Percentiles rank a stretch among this genome's conserved stretches.
These are phyloP conservation scores for Penicillium lagena DNA, from an alignment of 495 filamentous ascomycete species.

Conservation along the genomic window DNA sequence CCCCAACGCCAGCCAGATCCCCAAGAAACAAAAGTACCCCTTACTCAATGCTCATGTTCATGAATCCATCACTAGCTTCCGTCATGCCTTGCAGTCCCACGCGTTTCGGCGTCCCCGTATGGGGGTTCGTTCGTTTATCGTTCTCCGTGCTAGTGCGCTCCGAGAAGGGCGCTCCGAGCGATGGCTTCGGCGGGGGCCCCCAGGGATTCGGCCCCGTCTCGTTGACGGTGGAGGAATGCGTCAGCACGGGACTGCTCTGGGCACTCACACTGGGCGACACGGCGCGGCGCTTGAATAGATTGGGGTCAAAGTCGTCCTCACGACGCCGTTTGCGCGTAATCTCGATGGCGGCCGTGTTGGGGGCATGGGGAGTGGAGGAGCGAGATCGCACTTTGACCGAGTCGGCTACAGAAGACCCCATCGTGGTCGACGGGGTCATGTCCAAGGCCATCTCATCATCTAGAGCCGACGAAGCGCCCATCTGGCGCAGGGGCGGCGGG, in stretches of 20 bases:
- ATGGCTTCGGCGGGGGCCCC: constrained; percentile 63
- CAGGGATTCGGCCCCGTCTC: constrained; percentile 58
- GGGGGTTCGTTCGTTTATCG: constrained; percentile 26
- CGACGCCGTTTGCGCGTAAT: constrained; percentile 74
- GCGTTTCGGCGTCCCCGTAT: constrained; percentile 50
- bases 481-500: constrained; percentile 54
- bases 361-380: constrained; percentile 44
- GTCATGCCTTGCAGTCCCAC: constrained; percentile 93
- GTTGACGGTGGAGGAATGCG: constrained; percentile 67
- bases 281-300: constrained; percentile 85
- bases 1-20: constrained; percentile 12
- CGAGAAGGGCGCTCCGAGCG: constrained; percentile 40
- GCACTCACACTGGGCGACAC: constrained; percentile 90
- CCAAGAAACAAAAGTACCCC: neutral
- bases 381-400: constrained; percentile 35
- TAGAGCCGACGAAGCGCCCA: constrained; percentile 51
- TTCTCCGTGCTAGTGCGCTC: constrained; percentile 44
- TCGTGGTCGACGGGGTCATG: constrained; percentile 54
- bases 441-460: constrained; percentile 77
- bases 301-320: constrained; percentile 88
- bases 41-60: constrained; percentile 93
- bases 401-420: constrained; percentile 22
- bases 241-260: constrained; percentile 80
- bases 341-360: constrained; percentile 40
- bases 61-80: constrained; percentile 90